Conservation (phyloP, 78 protist species). For the Isochrysis galbana region DNA sequence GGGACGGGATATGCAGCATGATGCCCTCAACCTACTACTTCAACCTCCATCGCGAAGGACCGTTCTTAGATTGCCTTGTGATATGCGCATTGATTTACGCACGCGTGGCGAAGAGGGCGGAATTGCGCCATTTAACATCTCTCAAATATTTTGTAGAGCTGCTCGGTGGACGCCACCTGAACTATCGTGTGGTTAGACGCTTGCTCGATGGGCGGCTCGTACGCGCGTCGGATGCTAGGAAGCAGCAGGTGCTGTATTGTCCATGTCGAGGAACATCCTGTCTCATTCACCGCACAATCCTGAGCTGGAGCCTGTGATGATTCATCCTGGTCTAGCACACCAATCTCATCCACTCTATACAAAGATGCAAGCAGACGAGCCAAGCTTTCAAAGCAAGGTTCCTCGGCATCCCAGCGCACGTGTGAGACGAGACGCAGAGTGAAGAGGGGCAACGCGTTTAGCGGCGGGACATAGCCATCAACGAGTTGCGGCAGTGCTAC, state of each 20-base stretch:
- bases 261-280: constrained; percentile 33
- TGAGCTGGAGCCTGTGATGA: neutral
- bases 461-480: constrained; percentile 70
- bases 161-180: constrained; percentile 70
- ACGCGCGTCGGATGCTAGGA: constrained; percentile 49
- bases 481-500: constrained; percentile 62
- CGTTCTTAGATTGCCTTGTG: too few species aligned
- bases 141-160: constrained; percentile 79
- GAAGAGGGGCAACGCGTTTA: constrained; percentile 60
- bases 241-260: constrained; percentile 64
- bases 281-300: neutral
- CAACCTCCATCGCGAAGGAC: too few species aligned
- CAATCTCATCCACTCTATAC: neutral
- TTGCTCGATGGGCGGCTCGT: constrained; percentile 59
- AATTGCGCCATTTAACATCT: constrained; percentile 76
- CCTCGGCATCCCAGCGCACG: constrained; percentile 72
- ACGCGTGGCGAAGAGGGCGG: too few species aligned
- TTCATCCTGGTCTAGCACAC: neutral
- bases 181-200: constrained; percentile 66
- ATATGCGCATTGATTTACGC: too few species aligned
- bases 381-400: constrained; percentile 59
- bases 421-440: constrained; percentile 59
- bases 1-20: too few species aligned
- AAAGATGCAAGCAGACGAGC: constrained; percentile 50
- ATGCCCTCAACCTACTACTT: too few species aligned